Percentiles rank a stretch among this genome's conserved stretches.
Conservation (phyloP, 1,139 yeast genomes). For the Scheffersomyces lignicola region DNA sequence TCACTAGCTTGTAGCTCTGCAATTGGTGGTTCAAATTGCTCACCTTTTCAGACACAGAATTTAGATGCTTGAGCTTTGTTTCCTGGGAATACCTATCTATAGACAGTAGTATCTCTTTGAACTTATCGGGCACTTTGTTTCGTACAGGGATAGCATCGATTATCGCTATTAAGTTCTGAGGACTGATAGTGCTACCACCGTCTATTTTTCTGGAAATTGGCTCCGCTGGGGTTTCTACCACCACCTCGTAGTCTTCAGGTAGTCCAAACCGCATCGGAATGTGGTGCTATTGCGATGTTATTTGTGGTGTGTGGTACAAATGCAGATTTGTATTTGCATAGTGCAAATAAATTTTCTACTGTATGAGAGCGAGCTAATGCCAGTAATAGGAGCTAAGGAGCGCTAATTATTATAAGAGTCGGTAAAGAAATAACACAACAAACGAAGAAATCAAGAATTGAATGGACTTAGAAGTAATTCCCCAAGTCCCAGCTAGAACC, state of each 20-base stretch:
- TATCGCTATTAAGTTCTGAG: not conserved
- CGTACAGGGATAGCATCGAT: not conserved
- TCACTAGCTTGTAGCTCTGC: not conserved
- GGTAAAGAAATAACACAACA: too few relatives aligned
- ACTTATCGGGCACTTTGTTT: not conserved
- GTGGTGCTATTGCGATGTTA: too few relatives aligned
- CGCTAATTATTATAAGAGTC: too few relatives aligned
- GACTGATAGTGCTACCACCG: not conserved
- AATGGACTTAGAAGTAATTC: too few relatives aligned
- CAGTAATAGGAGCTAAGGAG: not conserved
- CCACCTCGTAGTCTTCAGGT: slow-evolving; percentile 24
- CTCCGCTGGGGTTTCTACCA: slow-evolving; percentile 12
- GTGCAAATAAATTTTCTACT: too few relatives aligned
- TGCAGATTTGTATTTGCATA: too few relatives aligned
- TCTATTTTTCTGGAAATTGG: not conserved
- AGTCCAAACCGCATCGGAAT: slow-evolving; percentile 33
- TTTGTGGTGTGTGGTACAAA: too few relatives aligned
- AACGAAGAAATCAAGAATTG: too few relatives aligned
- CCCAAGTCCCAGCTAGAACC: too few relatives aligned
- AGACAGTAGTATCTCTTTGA: not conserved
- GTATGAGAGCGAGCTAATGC: not conserved
- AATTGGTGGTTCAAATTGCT: not conserved
- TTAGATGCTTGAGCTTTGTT: not conserved
- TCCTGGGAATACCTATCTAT: not conserved
- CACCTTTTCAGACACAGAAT: not conserved